A percentile compares a stretch with the other conserved stretches of the same genome.
Conservation (phyloP, 139 green algal genomes). For the Pseudopediastrum boryanum region DNA sequence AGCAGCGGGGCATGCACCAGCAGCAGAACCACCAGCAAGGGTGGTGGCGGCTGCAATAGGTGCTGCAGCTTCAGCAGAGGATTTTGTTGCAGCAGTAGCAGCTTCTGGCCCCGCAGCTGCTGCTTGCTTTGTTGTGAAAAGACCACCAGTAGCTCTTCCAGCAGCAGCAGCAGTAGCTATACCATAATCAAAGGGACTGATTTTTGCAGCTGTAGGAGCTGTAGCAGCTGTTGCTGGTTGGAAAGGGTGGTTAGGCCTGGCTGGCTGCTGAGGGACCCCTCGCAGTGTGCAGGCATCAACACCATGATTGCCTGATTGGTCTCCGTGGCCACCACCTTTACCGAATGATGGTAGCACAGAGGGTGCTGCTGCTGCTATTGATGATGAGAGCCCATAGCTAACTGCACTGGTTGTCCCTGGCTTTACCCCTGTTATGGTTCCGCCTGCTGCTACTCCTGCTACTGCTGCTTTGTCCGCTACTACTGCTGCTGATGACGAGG, state of each 20-base stretch:
- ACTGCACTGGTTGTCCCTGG: background rate
- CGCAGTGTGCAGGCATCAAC: background rate
- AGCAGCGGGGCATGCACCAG: too few relatives aligned
- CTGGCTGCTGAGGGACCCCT: background rate
- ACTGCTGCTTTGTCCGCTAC: slow-evolving; percentile 8
- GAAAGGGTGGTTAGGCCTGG: background rate
- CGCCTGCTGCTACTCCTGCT: slow-evolving; percentile 1
- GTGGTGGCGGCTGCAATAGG: too few relatives aligned
- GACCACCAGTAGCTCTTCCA: background rate
- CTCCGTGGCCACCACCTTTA: background rate
- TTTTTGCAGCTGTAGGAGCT: too few relatives aligned
- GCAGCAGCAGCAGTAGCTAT: too few relatives aligned
- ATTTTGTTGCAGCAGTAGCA: too few relatives aligned
- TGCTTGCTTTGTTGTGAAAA: too few relatives aligned
- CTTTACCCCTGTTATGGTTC: background rate
- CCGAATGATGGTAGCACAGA: background rate
- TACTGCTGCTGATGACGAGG: background rate
- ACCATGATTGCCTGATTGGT: background rate
- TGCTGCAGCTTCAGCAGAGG: background rate
- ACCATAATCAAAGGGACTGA: too few relatives aligned
- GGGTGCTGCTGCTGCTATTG: background rate
- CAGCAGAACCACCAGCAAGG: too few relatives aligned
- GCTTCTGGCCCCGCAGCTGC: background rate
- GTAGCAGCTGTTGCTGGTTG: slow-evolving; percentile 8
- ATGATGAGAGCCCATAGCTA: background rate